Conservation (phyloP, 768 basidiomycete genomes). For the Mrakia frigida region DNA sequence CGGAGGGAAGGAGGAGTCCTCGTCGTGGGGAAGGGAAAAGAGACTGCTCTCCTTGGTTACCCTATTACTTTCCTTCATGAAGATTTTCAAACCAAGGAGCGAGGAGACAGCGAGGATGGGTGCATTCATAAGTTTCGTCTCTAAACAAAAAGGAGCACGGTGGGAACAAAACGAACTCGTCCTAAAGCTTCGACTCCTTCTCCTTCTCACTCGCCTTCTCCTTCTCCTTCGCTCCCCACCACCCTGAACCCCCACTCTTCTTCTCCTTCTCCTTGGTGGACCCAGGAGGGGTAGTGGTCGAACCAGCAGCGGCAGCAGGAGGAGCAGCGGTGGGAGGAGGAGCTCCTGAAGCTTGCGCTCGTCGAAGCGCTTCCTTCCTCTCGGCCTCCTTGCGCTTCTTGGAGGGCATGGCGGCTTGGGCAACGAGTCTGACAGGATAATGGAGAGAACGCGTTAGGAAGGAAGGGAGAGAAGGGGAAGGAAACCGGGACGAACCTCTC, state of each 20-base stretch:
- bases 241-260: not conserved
- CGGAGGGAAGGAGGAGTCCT: too few relatives aligned
- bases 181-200: slow-evolving; percentile 20
- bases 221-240: not conserved
- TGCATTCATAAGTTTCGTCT: not conserved
- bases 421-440: slow-evolving; percentile 27
- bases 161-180: too few relatives aligned
- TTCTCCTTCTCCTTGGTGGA: slow-evolving; percentile 11
- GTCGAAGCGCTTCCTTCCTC: slow-evolving; percentile 18
- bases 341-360: not conserved
- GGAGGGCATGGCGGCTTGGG: slow-evolving; percentile 31
- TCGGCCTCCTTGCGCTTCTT: slow-evolving; percentile 33
- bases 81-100: too few relatives aligned
- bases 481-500: slow-evolving; percentile 61
- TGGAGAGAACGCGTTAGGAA: not conserved
- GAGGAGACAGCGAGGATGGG: not conserved
- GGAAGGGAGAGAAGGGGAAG: not conserved
- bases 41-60: too few relatives aligned
- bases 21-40: not conserved
- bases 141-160: not conserved
- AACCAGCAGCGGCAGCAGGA: not conserved
- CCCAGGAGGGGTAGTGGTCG: not conserved
- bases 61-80: too few relatives aligned
- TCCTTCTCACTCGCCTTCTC: slow-evolving; percentile 4
- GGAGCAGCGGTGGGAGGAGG: not conserved